Base-by-base conservation (phyloP, 1,284 basidiomycete genomes). In the Athelia psychrophila region DNA sequence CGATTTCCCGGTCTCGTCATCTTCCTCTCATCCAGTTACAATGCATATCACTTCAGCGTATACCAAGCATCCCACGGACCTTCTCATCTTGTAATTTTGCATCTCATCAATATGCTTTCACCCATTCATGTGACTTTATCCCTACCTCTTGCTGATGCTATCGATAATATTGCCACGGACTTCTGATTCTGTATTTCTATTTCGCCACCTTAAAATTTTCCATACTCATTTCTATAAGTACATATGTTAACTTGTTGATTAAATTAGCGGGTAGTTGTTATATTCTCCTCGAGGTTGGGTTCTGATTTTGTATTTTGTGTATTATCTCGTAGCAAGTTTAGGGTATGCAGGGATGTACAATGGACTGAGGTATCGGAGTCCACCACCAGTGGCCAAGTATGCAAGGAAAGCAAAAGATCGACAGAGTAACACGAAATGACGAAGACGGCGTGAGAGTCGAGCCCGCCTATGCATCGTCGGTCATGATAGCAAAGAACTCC, bases 401-500 rank as follows among this genome's bases (percentile, higher is more conserved):
- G 6, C n/a, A n/a, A 42, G n/a, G 6, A 42, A 42, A 22, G 38
- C 38, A 22, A 42, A n/a, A 22, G 16, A 42, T 42, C 38, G 16
- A 18, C 38, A n/a, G 13, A 30, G 27, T 6, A 13, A 5, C 27
- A 6, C 27, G 5, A 13, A 30, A n/a, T n/a, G n/a, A n/a, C n/a
- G 27, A 30, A 13, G 27, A 30, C 13, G 13, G 27, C 5, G 6
- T 5, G 27, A 30, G 6, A 13, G 27, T 30, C n/a, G 27, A 13
- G 27, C 13, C 27, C 27, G 13, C 27, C 27, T 49, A 88, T 67
- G 84, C 78, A 55, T 97, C 95, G 72, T 98, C 95, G 48, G 93
- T 92, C 95, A 98, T 96, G 69, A 98, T 98, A 45, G 92, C 89
- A 59, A 93, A 86, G 70, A 96, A 95, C 75, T 96, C 93, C 66